These are phyloP conservation scores for Phlebiopsis flavidoalba DNA, from an alignment of 768 basidiomycete species.

Conservation along the genomic window DNA sequence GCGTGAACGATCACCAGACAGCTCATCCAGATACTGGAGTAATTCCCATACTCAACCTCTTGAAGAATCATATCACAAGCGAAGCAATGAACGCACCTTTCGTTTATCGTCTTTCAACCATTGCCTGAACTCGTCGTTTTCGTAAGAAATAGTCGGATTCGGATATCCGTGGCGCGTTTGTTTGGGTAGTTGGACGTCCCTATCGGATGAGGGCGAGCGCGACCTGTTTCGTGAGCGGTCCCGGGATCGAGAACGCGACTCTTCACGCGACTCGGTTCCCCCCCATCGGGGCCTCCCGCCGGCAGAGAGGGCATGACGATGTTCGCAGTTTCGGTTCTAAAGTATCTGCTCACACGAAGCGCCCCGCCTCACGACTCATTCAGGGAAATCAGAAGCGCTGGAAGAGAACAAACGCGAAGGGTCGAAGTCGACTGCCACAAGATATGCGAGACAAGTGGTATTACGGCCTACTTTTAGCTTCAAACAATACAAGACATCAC, in stretches of 20 bases:
- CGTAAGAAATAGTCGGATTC: conserved; percentile 89
- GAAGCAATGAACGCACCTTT: conserved; percentile 38
- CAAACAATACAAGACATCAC: background rate
- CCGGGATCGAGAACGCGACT: conserved; percentile 18
- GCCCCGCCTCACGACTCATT: background rate
- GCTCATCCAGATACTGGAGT: conserved; percentile 76
- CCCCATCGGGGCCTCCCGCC: conserved; percentile 22
- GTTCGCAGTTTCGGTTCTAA: background rate
- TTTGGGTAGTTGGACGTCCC: conserved; percentile 42
- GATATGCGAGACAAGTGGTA: no score
- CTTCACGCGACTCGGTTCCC: conserved; percentile 17
- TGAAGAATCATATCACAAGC: background rate
- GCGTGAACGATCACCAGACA: conserved; percentile 77
- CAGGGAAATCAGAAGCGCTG: background rate
- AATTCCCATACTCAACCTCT: background rate
- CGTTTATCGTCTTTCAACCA: conserved; percentile 79
- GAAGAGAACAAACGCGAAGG: background rate
- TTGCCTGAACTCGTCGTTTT: conserved; percentile 75
- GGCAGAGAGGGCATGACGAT: conserved; percentile 22
- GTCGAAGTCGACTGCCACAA: no score
- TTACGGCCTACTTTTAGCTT: background rate
- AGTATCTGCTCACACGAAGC: background rate
- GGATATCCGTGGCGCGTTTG: conserved; percentile 58
- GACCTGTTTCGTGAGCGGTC: conserved; percentile 18
- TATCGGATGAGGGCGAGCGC: conserved; percentile 43